Evolutionary conservation across 2,329 filamentous ascomycete genomes (phyloP), one percentile per base, ranked within the genome.

Genomic region (Fusarium sp.): DNA sequence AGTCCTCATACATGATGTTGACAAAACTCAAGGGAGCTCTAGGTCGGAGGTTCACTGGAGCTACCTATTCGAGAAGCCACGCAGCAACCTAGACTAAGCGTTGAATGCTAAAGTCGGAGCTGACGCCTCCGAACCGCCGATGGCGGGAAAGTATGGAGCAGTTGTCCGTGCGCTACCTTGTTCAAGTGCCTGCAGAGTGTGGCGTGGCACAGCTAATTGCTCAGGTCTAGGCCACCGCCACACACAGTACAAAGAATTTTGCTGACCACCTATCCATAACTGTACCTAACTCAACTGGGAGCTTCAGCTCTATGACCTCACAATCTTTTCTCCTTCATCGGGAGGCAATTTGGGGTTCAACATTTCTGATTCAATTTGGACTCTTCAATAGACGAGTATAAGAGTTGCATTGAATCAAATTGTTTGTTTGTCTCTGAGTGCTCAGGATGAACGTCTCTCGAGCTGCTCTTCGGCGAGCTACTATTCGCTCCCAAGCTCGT

Each of bases 1-100:
- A 89, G 78, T 95, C 92, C 79, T 95, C 92, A 78, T 92, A 92
- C 91, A 93, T 94, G 70, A 69, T 81, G 69, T 37, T 39, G 48
- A 51, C 41, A n/a, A 45, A 67, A 58, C 67, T 66, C 40, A 46
- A 51, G 55, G 48, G 48, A 66, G 67, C 67, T 67, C 56, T 31
- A 63, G 31, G 29, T 50, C 45, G 50, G 58, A 59, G 60, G 46
- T 71, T 64, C 41, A 50, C 58, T 41, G n/a, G 35, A 62, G 58
- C 51, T 54, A 25, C 41, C 53, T 53, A 39, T 64, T 69, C 54
- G 64, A 71, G 68, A 77, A 74, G 75, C 74, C 74, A 75, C 72
- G 72, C 68, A 71, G 48, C 67, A 70, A n/a, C 33, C 33, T n/a
- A 33, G 14, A 14, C 13, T 33, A 15, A 57, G 61, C 58, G 71